Evolutionary conservation across 495 filamentous ascomycete genomes (phyloP), one percentile per base, ranked within the genome.

Genomic region (Hypoxylon fragiforme): DNA sequence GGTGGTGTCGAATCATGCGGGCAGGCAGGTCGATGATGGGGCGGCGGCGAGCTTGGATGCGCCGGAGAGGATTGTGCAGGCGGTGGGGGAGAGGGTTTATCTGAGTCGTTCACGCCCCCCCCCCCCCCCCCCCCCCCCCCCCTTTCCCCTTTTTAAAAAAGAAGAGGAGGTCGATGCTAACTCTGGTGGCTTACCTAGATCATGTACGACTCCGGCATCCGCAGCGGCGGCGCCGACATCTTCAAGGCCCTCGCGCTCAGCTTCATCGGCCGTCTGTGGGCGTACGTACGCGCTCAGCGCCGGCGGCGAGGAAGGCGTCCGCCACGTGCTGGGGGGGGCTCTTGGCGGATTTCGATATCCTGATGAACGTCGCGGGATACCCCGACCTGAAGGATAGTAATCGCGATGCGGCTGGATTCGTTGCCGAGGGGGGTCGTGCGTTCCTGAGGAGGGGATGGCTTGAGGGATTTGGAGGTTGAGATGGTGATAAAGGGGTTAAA

Each of bases 251-350:
- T 88, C 3, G 81, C 82, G 0, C 62, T 88, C 9, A 84, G 85
- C 0, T 85, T 84, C 39, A 67, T 88, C 11, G 85, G 85, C 0
- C 67, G 85, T 5, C 66, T 84, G 3, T 85, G 79, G 78, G 72
- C 88, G 28, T 88, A 71, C 88, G 28, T 88, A 80, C 75, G 85
- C 77, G 0, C 56, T 88, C 20, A 72, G 75, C 35, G 80, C 84
- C 32, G 76, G 76, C 57, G 85, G 83, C 12, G 81, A 88, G 64
- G 62, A 78, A 9, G 81, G 83, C 0, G 82, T 85, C 8, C 65
- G 81, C 0, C 83, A 87, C 71, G 82, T 87, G 1, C 74, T 87
- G 75, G 86, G 84, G n/a, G 73, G 73, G 74, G 4, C 65, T 87
- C 35, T 54, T 89, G 38, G 83, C 83, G 0, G 85, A 88, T 43